These are phyloP conservation scores for Coemansia sp. DNA, from an alignment of 371 early-diverging fungal species.

Conservation along the genomic window DNA sequence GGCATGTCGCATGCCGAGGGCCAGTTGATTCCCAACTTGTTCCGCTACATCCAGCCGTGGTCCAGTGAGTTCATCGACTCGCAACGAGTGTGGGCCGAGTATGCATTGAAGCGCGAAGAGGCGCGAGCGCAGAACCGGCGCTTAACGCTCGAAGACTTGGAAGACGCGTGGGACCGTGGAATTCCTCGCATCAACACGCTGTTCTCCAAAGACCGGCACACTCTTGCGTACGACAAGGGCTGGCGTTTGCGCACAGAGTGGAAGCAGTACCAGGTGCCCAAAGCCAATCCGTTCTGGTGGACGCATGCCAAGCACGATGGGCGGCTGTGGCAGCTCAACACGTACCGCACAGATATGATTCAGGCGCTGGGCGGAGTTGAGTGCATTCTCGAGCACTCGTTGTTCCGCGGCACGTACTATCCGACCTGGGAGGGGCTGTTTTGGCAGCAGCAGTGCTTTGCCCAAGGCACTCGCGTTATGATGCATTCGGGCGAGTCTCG, in stretches of 20 bases:
- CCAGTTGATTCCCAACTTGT: slow-evolving; percentile 95
- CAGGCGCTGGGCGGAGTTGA: slow-evolving; percentile 98
- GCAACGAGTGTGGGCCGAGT: slow-evolving; percentile 99
- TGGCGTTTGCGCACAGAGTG: slow-evolving; percentile 97
- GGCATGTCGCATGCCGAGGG: slow-evolving; percentile 98
- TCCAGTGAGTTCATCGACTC: slow-evolving; percentile 98
- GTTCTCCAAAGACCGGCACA: slow-evolving; percentile 93
- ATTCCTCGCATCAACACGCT: slow-evolving; percentile 98
- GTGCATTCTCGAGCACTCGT: slow-evolving; percentile 96
- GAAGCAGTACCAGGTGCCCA: slow-evolving; percentile 95
- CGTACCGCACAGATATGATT: slow-evolving; percentile 98
- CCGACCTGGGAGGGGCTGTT: slow-evolving; percentile 98
- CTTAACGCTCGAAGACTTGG: slow-evolving; percentile 93
- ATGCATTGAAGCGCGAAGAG: slow-evolving; percentile 95
- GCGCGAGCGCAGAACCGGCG: slow-evolving; percentile 94
- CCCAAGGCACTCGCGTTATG: slow-evolving; percentile 51
- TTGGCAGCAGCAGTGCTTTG: slow-evolving; percentile 83
- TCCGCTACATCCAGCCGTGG: slow-evolving; percentile 98
- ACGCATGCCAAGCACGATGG: slow-evolving; percentile 92
- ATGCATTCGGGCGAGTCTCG: slow-evolving; percentile 36
- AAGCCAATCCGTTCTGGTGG: slow-evolving; percentile 97
- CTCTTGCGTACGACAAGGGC: slow-evolving; percentile 98
- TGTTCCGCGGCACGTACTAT: slow-evolving; percentile 97
- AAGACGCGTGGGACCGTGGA: slow-evolving; percentile 98
- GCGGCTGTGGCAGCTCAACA: slow-evolving; percentile 95